Evolutionary conservation across 1,284 basidiomycete genomes (phyloP).

Genomic region (Erythrobasidium hasegawianum): DNA sequence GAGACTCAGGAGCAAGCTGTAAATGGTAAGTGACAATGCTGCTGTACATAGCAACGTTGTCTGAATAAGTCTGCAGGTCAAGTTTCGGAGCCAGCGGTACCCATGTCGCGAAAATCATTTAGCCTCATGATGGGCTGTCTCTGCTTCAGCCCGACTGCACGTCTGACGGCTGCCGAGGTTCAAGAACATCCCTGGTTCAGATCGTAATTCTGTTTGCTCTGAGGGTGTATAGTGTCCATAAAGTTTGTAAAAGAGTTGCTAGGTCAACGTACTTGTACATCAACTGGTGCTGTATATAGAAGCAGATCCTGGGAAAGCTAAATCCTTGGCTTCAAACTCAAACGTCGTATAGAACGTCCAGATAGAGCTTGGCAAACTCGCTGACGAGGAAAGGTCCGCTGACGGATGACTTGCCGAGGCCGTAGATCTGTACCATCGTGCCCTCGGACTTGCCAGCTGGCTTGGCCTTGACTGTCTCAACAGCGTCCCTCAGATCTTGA

Average conservation of each 20-base stretch:
- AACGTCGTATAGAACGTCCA: constrained; percentile 32
- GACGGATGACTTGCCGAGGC: constrained; percentile 23
- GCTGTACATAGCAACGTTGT: too few species aligned
- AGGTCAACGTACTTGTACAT: too few species aligned
- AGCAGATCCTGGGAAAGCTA: too few species aligned
- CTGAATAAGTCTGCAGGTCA: too few species aligned
- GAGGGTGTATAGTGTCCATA: too few species aligned
- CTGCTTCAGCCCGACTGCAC: constrained; percentile 62
- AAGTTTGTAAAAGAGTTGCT: too few species aligned
- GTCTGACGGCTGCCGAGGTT: constrained; percentile 68
- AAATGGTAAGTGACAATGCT: constrained; percentile 55
- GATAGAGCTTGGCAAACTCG: constrained; percentile 31
- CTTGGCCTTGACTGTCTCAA: constrained; percentile 59
- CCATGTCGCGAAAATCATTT: constrained; percentile 49
- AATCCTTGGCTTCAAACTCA: neutral
- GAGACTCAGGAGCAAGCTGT: constrained; percentile 57
- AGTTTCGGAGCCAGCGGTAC: constrained; percentile 42
- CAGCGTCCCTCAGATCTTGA: constrained; percentile 70
- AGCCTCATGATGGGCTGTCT: constrained; percentile 70
- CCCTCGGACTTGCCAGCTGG: constrained; percentile 12
- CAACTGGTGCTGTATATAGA: too few species aligned
- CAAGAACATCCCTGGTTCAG: constrained; percentile 68
- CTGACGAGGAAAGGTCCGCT: constrained; percentile 26
- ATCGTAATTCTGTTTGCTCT: too few species aligned
- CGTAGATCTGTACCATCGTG: constrained; percentile 33